Evolutionary conservation across 495 filamentous ascomycete species (phyloP).

Genomic region (Penicillium silybi): DNA sequence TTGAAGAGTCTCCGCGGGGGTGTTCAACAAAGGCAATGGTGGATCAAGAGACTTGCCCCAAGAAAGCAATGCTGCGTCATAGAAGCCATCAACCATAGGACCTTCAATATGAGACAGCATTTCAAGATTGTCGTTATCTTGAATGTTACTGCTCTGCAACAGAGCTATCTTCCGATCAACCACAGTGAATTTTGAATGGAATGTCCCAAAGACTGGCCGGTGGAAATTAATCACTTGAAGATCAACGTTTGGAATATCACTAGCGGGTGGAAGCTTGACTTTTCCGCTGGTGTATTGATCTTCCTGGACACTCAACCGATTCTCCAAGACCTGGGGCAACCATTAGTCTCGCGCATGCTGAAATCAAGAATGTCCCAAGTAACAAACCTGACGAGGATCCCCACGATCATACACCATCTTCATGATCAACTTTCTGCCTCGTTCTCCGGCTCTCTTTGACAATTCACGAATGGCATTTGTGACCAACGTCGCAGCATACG

Average conservation of each 20-base stretch:
- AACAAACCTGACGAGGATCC: slow-evolving; percentile 51
- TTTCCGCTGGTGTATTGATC: slow-evolving; percentile 52
- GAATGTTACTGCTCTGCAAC: slow-evolving; percentile 72
- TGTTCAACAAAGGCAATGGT: slow-evolving; percentile 52
- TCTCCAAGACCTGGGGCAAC: slow-evolving; percentile 44
- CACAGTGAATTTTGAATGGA: slow-evolving; percentile 74
- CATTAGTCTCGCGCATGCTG: slow-evolving; percentile 1
- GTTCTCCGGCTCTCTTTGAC: slow-evolving; percentile 57
- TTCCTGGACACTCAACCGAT: slow-evolving; percentile 55
- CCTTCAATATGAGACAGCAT: slow-evolving; percentile 80
- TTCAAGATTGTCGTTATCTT: slow-evolving; percentile 74
- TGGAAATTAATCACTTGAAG: slow-evolving; percentile 74
- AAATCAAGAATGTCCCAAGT: not conserved
- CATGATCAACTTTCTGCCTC: slow-evolving; percentile 56
- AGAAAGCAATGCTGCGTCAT: slow-evolving; percentile 66
- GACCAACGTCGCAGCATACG: slow-evolving; percentile 60
- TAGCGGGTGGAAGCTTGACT: slow-evolving; percentile 54
- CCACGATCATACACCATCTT: slow-evolving; percentile 76
- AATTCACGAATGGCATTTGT: slow-evolving; percentile 67
- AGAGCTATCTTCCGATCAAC: slow-evolving; percentile 66
- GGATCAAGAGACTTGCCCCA: slow-evolving; percentile 65
- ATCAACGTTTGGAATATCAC: slow-evolving; percentile 67
- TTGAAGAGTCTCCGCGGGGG: slow-evolving; percentile 42
- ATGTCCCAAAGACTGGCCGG: slow-evolving; percentile 66
- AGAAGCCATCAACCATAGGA: slow-evolving; percentile 69